phyloP scores from a whole-genome alignment of 1,139 yeast genomes.

The Maudiozyma humilis region DNA sequence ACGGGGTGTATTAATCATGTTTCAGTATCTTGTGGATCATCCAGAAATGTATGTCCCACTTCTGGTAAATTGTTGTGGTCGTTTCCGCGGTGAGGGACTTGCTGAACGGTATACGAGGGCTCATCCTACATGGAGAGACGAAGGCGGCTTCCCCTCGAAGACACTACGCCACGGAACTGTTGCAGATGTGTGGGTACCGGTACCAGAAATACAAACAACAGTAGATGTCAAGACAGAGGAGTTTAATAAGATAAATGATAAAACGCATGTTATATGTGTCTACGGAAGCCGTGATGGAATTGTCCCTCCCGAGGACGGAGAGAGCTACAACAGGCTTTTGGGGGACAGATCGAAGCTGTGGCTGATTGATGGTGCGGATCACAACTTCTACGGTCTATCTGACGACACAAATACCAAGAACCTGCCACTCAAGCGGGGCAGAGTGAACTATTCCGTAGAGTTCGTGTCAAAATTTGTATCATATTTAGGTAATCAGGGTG shows the following conservation, averaged over 20 bases:
- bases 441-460: conserved; percentile 49
- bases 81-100: conserved; percentile 42
- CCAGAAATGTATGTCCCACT: conserved; percentile 44
- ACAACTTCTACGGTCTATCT: conserved; percentile 57
- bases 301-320: conserved; percentile 58
- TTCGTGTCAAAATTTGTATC: conserved; percentile 34
- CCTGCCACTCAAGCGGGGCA: conserved; percentile 40
- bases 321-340: conserved; percentile 49
- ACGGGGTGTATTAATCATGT: conserved; percentile 72
- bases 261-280: conserved; percentile 52
- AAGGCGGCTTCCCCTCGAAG: conserved; percentile 34
- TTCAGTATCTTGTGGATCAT: conserved; percentile 47
- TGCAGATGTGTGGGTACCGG: conserved; percentile 36
- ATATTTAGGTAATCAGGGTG: neutral
- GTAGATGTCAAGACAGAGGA: conserved; percentile 42
- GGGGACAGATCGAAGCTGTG: conserved; percentile 51
- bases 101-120: conserved; percentile 23
- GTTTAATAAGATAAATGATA: conserved; percentile 38
- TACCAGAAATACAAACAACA: conserved; percentile 48
- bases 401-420: conserved; percentile 34
- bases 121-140: conserved; percentile 31
- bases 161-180: conserved; percentile 46
- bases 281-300: conserved; percentile 65
- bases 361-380: conserved; percentile 65
- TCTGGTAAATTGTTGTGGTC: conserved; percentile 63